These are phyloP conservation scores for Pseudofabraea citricarpa DNA, from an alignment of 2,329 filamentous ascomycete genomes.

Conservation along the genomic window DNA sequence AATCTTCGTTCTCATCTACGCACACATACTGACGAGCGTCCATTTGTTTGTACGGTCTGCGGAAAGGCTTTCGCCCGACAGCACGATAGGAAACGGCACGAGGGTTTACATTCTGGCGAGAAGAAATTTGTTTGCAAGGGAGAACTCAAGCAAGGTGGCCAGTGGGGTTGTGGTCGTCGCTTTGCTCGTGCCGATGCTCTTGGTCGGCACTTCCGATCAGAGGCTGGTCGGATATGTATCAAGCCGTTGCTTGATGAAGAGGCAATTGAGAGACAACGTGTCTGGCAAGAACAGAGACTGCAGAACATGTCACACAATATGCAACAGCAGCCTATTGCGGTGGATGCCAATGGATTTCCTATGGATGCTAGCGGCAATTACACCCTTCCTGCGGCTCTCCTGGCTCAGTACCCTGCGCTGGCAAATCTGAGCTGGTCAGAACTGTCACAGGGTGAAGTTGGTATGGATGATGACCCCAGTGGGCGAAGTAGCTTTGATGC, in stretches of 20 bases:
- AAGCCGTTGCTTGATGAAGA: slow-evolving; percentile 97
- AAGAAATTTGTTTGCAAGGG: slow-evolving; percentile 98
- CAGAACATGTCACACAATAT: slow-evolving; percentile 54
- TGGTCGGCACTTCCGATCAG: slow-evolving; percentile 89
- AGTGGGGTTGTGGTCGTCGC: slow-evolving; percentile 89
- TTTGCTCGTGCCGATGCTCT: slow-evolving; percentile 95
- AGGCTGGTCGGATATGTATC: slow-evolving; percentile 93
- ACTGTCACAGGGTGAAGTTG: slow-evolving; percentile 57
- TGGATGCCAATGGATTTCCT: slow-evolving; percentile 56
- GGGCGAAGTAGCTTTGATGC: slow-evolving; percentile 79
- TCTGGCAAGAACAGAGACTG: slow-evolving; percentile 69
- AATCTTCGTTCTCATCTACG: slow-evolving; percentile 92
- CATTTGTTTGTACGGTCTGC: slow-evolving; percentile 95
- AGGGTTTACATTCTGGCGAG: slow-evolving; percentile 92
- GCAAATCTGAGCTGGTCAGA: slow-evolving; percentile 83
- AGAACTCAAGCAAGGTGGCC: slow-evolving; percentile 73
- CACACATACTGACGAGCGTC: slow-evolving; percentile 94
- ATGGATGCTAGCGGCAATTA: slow-evolving; percentile 55
- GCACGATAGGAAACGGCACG: slow-evolving; percentile 94
- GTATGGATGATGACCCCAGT: slow-evolving; percentile 70
- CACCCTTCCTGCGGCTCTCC: slow-evolving; percentile 76
- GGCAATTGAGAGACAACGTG: slow-evolving; percentile 72
- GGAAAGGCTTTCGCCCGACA: slow-evolving; percentile 96
- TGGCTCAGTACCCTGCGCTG: slow-evolving; percentile 91
- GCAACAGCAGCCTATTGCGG: slow-evolving; percentile 54